Evolutionary conservation across 208 protist species (phyloP).

Genomic region (Leishmania braziliensis): DNA sequence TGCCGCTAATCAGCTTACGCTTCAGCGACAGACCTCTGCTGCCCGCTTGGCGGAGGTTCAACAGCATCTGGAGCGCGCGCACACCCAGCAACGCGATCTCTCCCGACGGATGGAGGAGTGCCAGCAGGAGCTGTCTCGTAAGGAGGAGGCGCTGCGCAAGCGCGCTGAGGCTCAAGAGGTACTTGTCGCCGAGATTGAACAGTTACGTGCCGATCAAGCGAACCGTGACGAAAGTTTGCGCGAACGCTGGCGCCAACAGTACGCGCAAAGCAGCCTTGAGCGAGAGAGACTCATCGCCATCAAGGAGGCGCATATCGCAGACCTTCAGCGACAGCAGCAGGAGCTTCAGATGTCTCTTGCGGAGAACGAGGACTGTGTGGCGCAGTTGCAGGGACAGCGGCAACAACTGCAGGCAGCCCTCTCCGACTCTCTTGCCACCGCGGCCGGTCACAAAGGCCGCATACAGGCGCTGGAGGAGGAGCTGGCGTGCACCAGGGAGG

Average conservation of each 20-base stretch:
- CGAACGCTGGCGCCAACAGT: slow-evolving; percentile 27
- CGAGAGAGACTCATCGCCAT: slow-evolving; percentile 13
- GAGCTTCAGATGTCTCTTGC: slow-evolving; percentile 3
- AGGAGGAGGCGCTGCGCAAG: slow-evolving; percentile 14
- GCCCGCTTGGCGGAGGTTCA: slow-evolving; percentile 19
- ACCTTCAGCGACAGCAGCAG: slow-evolving; percentile 1
- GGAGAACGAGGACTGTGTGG: not conserved
- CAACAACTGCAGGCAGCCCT: slow-evolving; percentile 17
- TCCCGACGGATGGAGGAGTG: not conserved
- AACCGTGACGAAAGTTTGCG: slow-evolving; percentile 7
- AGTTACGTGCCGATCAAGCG: slow-evolving; percentile 3
- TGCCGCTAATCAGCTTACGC: slow-evolving; percentile 1
- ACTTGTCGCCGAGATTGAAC: slow-evolving; percentile 3
- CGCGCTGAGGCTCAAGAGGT: slow-evolving; percentile 4
- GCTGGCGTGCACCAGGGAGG: slow-evolving; percentile 15
- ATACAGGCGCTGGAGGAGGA: slow-evolving; percentile 36
- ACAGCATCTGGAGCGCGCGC: slow-evolving; percentile 18
- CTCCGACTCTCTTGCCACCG: slow-evolving; percentile 20
- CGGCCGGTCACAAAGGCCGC: slow-evolving; percentile 17
- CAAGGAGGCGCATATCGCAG: slow-evolving; percentile 13
- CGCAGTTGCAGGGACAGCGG: slow-evolving; percentile 15
- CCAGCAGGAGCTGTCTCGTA: slow-evolving; percentile 8
- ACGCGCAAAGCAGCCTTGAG: slow-evolving; percentile 25
- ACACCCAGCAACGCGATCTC: not conserved
- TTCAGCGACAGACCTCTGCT: slow-evolving; percentile 12